Evolutionary conservation across 306 rosid genomes (phyloP).

Genomic region (Acacia melanoxylon): DNA sequence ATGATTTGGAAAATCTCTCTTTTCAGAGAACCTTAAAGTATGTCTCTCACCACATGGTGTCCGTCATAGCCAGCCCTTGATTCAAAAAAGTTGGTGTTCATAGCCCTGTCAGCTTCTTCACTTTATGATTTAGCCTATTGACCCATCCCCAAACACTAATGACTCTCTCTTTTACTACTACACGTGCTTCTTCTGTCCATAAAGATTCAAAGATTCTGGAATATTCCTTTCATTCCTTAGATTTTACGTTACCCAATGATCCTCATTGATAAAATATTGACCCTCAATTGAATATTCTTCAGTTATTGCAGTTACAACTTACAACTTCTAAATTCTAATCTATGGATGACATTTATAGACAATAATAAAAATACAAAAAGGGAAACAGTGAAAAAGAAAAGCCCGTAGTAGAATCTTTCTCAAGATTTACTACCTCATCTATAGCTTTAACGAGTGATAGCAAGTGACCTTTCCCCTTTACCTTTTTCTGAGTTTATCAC

Average conservation of each 20-base stretch:
- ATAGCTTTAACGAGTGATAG: conserved; percentile 5
- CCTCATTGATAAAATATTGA: neutral
- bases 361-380: neutral
- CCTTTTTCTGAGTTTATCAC: conserved; percentile 26
- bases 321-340: neutral
- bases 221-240: neutral
- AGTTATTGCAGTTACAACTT: neutral
- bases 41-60: neutral
- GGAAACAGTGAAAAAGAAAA: neutral
- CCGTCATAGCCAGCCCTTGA: neutral
- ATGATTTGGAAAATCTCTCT: neutral
- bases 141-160: neutral
- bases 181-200: neutral
- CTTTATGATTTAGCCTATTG: neutral
- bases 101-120: neutral
- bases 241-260: neutral
- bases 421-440: neutral
- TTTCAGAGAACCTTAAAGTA: neutral
- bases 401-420: neutral
- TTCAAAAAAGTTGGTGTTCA: neutral
- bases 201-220: neutral
- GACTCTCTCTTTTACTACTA: neutral
- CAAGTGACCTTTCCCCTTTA: neutral
- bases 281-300: neutral
- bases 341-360: neutral